These are phyloP conservation scores for Plasmodium chabaudi DNA, from an alignment of 169 alveolate genomes.

Conservation along the genomic window DNA sequence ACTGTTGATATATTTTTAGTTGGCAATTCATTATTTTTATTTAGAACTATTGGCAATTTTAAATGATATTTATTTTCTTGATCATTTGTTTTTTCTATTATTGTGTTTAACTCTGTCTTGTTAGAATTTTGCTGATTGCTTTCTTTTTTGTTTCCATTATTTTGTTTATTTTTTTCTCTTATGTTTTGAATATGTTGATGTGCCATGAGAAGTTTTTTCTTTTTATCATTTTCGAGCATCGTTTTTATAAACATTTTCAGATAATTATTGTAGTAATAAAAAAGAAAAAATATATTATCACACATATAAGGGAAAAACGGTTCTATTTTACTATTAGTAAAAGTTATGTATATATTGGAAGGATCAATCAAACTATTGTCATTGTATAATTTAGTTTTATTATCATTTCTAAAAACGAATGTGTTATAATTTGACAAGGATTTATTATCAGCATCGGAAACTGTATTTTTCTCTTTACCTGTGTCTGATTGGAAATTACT, in stretches of 20 bases:
- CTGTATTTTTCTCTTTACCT: background rate
- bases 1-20: background rate
- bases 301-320: conserved; percentile 58
- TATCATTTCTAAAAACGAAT: background rate
- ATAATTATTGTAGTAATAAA: conserved; percentile 55
- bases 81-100: background rate
- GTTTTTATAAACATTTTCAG: background rate
- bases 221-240: background rate
- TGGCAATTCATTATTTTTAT: background rate
- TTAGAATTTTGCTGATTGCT: background rate
- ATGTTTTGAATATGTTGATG: background rate
- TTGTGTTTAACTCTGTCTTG: background rate
- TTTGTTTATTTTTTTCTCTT: background rate
- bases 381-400: background rate
- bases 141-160: background rate
- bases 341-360: conserved; percentile 41
- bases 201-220: background rate
- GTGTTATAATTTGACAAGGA: background rate
- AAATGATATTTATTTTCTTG: background rate
- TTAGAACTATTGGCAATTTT: background rate
- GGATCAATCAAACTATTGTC: conserved; percentile 3
- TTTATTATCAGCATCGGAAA: background rate
- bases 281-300: conserved; percentile 45
- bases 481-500: background rate
- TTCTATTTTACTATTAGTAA: conserved; percentile 45